These are phyloP conservation scores for Castanea mollissima DNA, from an alignment of 306 rosid genomes.

Conservation along the genomic window DNA sequence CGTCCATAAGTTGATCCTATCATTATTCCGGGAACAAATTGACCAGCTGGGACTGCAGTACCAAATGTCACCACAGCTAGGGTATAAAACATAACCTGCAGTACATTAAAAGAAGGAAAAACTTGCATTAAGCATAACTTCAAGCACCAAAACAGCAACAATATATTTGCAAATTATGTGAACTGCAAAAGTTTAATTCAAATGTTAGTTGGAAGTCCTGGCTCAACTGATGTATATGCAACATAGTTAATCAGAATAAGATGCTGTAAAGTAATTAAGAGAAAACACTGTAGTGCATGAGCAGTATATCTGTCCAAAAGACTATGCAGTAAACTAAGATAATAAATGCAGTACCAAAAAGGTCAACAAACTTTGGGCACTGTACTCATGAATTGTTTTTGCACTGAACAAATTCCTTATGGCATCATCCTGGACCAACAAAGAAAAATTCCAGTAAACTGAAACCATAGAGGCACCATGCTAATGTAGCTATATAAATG, in stretches of 20 bases:
- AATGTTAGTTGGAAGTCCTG: neutral
- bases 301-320: conserved; percentile 4
- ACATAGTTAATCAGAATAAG: neutral
- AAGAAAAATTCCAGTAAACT: conserved; percentile 10
- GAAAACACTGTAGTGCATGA: neutral
- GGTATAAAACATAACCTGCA: conserved; percentile 91
- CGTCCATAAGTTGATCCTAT: conserved; percentile 98
- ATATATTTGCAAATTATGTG: neutral
- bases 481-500: neutral
- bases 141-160: neutral
- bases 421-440: conserved; percentile 85
- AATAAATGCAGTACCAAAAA: conserved; percentile 65
- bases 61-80: conserved; percentile 95
- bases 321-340: conserved; percentile 23
- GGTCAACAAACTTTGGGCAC: conserved; percentile 90
- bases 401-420: conserved; percentile 98
- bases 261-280: neutral
- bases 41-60: conserved; percentile 96
- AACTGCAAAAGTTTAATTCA: neutral
- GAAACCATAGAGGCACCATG: neutral
- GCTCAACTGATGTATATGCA: neutral
- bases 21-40: conserved; percentile 98
- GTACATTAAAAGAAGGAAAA: conserved; percentile 24
- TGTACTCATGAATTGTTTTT: conserved; percentile 90
- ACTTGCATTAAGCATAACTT: neutral